Evolutionary conservation across 202 grass and related monocot species (phyloP).

Genomic region (Eragrostis tef): DNA sequence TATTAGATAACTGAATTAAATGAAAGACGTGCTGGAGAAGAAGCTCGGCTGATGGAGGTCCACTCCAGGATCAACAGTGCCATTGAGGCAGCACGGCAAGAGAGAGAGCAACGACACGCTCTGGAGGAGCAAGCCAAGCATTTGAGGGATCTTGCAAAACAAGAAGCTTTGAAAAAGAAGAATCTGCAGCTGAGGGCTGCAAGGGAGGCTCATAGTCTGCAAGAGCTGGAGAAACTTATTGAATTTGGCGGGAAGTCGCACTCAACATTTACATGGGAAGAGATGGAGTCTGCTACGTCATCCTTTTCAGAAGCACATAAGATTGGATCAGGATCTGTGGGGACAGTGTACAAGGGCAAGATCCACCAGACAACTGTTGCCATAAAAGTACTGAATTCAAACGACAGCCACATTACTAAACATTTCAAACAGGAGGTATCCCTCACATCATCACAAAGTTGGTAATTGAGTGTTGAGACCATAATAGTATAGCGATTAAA

Average conservation of each 20-base stretch:
- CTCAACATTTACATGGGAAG: constrained; percentile 65
- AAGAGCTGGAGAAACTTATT: constrained; percentile 52
- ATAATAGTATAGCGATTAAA: background rate
- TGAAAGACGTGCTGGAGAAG: constrained; percentile 41
- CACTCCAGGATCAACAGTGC: constrained; percentile 47
- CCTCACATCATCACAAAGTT: background rate
- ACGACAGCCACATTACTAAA: constrained; percentile 45
- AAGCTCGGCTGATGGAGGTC: constrained; percentile 46
- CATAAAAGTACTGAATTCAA: constrained; percentile 67
- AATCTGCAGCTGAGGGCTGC: constrained; percentile 39
- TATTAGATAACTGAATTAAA: constrained; percentile 49
- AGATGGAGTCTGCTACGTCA: constrained; percentile 67
- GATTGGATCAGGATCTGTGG: constrained; percentile 68
- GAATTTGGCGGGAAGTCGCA: constrained; percentile 48
- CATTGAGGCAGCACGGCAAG: constrained; percentile 35
- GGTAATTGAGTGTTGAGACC: background rate
- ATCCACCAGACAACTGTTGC: constrained; percentile 69
- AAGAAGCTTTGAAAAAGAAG: constrained; percentile 49
- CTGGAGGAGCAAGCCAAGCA: constrained; percentile 41
- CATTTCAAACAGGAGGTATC: constrained; percentile 89
- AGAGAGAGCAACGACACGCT: constrained; percentile 36
- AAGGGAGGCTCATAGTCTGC: constrained; percentile 48
- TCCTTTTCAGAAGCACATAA: constrained; percentile 61
- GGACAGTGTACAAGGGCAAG: constrained; percentile 75
- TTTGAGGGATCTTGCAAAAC: constrained; percentile 45